Conservation (phyloP, 371 early-diverging fungal genomes). For the Mortierella sp. region DNA sequence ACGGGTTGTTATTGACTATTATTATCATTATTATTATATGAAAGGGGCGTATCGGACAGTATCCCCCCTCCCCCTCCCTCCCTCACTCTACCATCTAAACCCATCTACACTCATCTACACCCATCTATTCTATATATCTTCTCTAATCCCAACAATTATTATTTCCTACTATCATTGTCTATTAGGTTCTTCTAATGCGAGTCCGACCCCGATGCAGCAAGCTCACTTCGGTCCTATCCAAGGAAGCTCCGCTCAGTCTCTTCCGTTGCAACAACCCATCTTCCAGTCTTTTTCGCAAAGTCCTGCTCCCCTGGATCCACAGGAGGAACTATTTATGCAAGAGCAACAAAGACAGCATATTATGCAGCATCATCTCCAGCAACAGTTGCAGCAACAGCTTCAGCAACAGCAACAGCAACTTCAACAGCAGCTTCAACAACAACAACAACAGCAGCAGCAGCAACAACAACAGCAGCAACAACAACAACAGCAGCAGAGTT, state of each 20-base stretch:
- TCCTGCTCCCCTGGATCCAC: conserved; percentile 33
- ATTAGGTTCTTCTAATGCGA: conserved; percentile 8
- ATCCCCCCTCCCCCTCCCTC: too few relatives aligned
- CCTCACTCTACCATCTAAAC: too few relatives aligned
- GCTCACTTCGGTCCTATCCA: not conserved
- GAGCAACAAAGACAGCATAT: conserved; percentile 18
- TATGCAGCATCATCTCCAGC: conserved; percentile 14
- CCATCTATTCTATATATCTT: too few relatives aligned
- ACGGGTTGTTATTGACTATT: too few relatives aligned
- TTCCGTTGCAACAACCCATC: conserved; percentile 11
- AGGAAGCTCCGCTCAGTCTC: not conserved
- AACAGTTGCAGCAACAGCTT: conserved; percentile 23
- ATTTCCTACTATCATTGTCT: not conserved
- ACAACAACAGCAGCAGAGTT: conserved; percentile 22
- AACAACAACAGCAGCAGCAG: conserved; percentile 5
- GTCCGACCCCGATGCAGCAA: conserved; percentile 11
- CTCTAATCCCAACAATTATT: not conserved
- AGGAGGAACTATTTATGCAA: conserved; percentile 11
- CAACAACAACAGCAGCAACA: conserved; percentile 26
- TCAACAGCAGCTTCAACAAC: conserved; percentile 17
- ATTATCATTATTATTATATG: too few relatives aligned
- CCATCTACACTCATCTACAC: too few relatives aligned
- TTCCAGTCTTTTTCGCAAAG: conserved; percentile 30
- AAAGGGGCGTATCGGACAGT: too few relatives aligned
- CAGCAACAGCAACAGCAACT: conserved; percentile 28